Percentiles rank a stretch among this genome's conserved stretches.
These are phyloP conservation scores for Arachis monticola DNA, from an alignment of 331 rosid species.

Conservation along the genomic window DNA sequence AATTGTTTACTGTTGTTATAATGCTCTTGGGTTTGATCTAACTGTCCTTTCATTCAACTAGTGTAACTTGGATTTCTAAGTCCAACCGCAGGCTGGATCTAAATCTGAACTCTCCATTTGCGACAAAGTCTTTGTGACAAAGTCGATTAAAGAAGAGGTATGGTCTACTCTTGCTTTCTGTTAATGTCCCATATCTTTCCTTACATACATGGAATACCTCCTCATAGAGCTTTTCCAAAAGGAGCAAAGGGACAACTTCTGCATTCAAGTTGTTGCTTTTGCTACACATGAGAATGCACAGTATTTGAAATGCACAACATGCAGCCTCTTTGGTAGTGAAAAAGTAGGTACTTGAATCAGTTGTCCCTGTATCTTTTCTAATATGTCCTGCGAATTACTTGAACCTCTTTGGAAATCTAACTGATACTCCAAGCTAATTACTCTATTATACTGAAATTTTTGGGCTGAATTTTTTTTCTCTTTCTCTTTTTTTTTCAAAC, in stretches of 20 bases:
- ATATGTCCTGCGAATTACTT: neutral
- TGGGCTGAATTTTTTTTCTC: neutral
- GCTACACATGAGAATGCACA: no score
- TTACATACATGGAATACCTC: neutral
- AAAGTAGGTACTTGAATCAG: neutral
- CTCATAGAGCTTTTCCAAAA: constrained; percentile 48
- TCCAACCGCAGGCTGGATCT: constrained; percentile 28
- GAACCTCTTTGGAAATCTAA: neutral
- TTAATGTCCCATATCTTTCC: neutral
- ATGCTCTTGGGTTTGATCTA: neutral
- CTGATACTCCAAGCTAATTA: neutral
- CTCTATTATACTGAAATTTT: neutral
- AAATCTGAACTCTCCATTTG: constrained; percentile 35
- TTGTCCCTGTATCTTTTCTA: neutral
- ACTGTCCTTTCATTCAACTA: neutral
- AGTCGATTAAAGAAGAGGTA: neutral
- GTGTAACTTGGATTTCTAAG: constrained; percentile 21
- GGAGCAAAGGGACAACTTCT: constrained; percentile 49
- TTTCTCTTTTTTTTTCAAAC: no score
- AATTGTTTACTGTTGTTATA: neutral
- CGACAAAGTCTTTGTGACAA: no score
- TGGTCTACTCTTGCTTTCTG: neutral
- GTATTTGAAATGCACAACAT: no score
- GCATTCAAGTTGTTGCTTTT: no score
- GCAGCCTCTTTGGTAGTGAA: neutral